Base-by-base conservation (phyloP, 306 rosid genomes). In the Dryas drummondii region DNA sequence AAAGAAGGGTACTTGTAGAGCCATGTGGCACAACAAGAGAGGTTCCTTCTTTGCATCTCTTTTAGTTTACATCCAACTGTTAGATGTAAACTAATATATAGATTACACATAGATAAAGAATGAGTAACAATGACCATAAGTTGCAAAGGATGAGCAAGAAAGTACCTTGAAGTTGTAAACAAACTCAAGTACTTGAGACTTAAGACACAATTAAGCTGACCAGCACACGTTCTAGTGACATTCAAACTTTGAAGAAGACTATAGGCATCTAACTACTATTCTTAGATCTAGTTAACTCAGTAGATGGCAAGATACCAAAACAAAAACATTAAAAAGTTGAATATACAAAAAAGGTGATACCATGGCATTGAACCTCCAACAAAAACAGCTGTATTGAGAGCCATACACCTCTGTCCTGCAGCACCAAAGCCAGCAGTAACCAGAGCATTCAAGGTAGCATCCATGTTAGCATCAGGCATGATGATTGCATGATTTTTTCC, bases 391-490 rank as follows among this genome's bases (percentile, higher is more conserved):
- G 80, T 87, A 74, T 66, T 80, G 45, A 84, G 81, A 70, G 89
- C 78, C 92, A 87, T 84, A 80, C 84, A 80, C 71, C 81, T 77
- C 78, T 88, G 89, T 67, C 91, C 94, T 45, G 78, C 88, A 26
- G 76, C 86, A 87, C 90, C 88, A 82, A 91, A 91, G 17, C 88
- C 87, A 66, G 91, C 87, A 77, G 78, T 73, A 78, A 87, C 79
- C 58, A 91, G 76, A 76, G 87, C 88, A 78, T 79, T 78, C 77
- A 91, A 66, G 37, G 91, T 81, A 71, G 88, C 87, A 85, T 86
- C 93, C 84, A 80, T 62, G 54, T 73, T 84, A 74, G 94, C 97
- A 83, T 91, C 93, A 1, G 97, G 91, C 94, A 91, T 87, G 53
- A 91, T 77, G 78, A 87, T 73, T 60, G 87, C 90, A 72, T 81